Evolutionary conservation across 75 land plant species (phyloP).

Genomic region (Isoetes taiwanensis): DNA sequence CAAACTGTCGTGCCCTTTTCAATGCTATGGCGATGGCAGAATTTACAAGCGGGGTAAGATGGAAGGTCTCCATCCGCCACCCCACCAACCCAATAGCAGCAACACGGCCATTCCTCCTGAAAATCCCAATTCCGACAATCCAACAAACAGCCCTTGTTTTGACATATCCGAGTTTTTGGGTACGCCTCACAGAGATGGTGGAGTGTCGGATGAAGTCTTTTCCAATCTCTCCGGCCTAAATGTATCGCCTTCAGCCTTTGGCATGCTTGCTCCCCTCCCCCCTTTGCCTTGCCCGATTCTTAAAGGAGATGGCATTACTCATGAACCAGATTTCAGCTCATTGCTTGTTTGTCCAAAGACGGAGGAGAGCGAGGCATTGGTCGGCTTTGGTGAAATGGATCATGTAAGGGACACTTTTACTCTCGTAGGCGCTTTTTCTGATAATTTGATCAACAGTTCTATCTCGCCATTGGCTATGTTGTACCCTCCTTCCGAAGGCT

Average conservation of each 20-base stretch:
- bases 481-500: conserved; percentile 7
- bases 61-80: no score
- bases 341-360: conserved; percentile 13
- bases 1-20: no score
- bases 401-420: conserved; percentile 17
- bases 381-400: conserved; percentile 25
- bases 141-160: conserved; percentile 31
- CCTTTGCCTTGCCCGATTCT: not conserved
- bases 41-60: no score
- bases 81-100: no score
- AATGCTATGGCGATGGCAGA: no score
- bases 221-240: conserved; percentile 25
- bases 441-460: not conserved
- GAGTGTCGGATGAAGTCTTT: conserved; percentile 12
- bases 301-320: conserved; percentile 11
- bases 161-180: conserved; percentile 28
- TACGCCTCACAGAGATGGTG: conserved; percentile 18
- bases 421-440: conserved; percentile 16
- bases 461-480: conserved; percentile 7
- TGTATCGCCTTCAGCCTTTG: conserved; percentile 14
- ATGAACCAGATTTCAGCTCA: conserved; percentile 19
- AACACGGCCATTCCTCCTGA: no score
- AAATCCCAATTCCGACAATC: no score
- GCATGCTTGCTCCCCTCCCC: conserved; percentile 12
- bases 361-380: conserved; percentile 10